Percentiles rank a stretch among this genome's conserved stretches.
These are phyloP conservation scores for Boletus subcaerulescens DNA, from an alignment of 768 basidiomycete genomes.

Conservation along the genomic window DNA sequence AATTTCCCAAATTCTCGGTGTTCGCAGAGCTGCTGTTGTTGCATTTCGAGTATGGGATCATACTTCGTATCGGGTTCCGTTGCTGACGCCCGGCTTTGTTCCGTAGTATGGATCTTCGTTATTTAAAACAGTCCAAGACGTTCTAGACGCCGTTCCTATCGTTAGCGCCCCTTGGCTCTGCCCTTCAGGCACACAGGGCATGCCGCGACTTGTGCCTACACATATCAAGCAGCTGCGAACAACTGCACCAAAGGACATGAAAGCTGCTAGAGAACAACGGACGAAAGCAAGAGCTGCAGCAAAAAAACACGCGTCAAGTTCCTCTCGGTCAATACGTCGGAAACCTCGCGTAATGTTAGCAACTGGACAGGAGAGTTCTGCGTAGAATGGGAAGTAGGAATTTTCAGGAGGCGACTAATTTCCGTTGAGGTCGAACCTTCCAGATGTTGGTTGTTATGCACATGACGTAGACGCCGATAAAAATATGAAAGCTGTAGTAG, in stretches of 20 bases:
- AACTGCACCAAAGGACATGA: constrained; percentile 77
- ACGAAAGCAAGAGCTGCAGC: constrained; percentile 47
- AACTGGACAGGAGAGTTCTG: constrained; percentile 2
- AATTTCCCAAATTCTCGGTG: constrained; percentile 59
- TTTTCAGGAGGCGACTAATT: too few species aligned
- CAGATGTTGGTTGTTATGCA: too few species aligned
- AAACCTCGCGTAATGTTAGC: constrained; percentile 24
- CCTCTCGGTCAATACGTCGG: constrained; percentile 12
- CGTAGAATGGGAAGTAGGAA: neutral
- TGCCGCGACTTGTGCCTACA: constrained; percentile 53
- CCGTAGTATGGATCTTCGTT: constrained; percentile 43
- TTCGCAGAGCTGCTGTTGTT: constrained; percentile 64
- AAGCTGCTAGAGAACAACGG: constrained; percentile 58
- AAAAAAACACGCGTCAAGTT: constrained; percentile 29
- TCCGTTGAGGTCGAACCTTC: too few species aligned
- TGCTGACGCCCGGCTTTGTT: constrained; percentile 1
- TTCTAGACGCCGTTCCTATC: constrained; percentile 51
- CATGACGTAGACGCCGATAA: too few species aligned
- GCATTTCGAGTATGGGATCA: constrained; percentile 58
- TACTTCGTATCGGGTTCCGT: neutral
- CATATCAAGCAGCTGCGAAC: constrained; percentile 82
- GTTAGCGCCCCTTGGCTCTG: constrained; percentile 67
- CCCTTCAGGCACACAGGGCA: constrained; percentile 13
- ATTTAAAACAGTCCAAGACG: constrained; percentile 31
- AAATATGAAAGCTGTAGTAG: too few species aligned